phyloP scores from a whole-genome alignment of 2,329 filamentous ascomycete species.

The Trichoderma lentiforme region DNA sequence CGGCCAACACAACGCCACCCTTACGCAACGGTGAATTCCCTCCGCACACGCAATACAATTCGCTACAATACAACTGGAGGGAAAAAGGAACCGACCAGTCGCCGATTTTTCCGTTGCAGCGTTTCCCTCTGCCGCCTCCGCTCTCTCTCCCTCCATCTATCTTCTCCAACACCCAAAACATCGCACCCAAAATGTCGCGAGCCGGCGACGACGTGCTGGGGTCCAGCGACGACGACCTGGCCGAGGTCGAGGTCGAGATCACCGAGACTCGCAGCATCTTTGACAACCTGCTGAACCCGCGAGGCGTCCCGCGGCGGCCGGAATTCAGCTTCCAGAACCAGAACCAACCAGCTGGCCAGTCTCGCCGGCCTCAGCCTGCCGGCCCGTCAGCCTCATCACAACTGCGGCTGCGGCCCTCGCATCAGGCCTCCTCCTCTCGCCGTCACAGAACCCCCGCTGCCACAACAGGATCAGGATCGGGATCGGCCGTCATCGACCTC shows the following conservation, averaged over 20 bases:
- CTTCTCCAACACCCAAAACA: neutral
- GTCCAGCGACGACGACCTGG: slow-evolving; percentile 33
- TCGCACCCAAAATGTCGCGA: slow-evolving; percentile 18
- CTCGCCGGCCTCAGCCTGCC: neutral
- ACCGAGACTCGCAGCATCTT: slow-evolving; percentile 14
- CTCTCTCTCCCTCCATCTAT: neutral
- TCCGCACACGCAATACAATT: neutral
- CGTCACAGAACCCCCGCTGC: slow-evolving; percentile 1
- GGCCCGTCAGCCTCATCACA: neutral
- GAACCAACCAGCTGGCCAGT: neutral
- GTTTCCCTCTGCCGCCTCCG: neutral
- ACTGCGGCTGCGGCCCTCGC: slow-evolving; percentile 1
- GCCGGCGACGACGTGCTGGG: slow-evolving; percentile 19
- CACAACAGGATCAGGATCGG: neutral
- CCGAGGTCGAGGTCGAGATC: slow-evolving; percentile 33
- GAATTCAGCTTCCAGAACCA: neutral
- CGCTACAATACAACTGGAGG: neutral
- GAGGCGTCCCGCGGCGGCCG: neutral
- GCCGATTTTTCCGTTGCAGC: neutral
- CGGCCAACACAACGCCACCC: neutral
- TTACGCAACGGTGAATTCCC: slow-evolving; percentile 5
- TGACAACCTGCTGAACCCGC: slow-evolving; percentile 17
- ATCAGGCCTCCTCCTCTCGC: neutral
- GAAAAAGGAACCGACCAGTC: neutral
- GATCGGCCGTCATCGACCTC: slow-evolving; percentile 45